A percentile compares a stretch with the other conserved stretches of the same genome.
Evolutionary conservation across 2,329 filamentous ascomycete genomes (phyloP).

Genomic region (Fusarium torulosum): DNA sequence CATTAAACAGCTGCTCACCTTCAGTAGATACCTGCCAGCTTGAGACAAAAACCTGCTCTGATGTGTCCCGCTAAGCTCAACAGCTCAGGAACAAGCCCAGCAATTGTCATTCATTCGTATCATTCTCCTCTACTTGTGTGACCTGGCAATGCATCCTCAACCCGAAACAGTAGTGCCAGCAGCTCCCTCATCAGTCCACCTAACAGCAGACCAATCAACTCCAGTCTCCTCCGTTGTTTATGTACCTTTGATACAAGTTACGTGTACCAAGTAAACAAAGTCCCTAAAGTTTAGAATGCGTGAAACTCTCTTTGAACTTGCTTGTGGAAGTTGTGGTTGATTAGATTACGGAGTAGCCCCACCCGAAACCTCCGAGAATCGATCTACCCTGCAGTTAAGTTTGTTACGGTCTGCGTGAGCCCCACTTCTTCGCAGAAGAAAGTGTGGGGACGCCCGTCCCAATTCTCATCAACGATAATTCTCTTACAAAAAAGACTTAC

Average conservation of each 20-base stretch:
- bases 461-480: constrained; percentile 42
- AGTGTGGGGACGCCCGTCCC: constrained; percentile 25
- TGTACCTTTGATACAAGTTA: background rate
- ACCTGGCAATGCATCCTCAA: constrained; percentile 40
- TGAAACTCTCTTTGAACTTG: too few species aligned
- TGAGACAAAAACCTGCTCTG: background rate
- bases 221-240: background rate
- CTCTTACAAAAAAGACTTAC: constrained; percentile 31
- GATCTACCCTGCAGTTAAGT: constrained; percentile 7
- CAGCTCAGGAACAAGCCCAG: background rate
- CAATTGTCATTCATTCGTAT: constrained; percentile 2
- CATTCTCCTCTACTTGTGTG: constrained; percentile 26
- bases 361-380: constrained; percentile 28
- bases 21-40: background rate
- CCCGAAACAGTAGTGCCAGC: constrained; percentile 25
- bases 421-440: constrained; percentile 35
- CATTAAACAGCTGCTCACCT: constrained; percentile 10
- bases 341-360: constrained; percentile 27
- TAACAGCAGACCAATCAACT: constrained; percentile 3
- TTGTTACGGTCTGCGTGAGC: constrained; percentile 5
- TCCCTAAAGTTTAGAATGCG: too few species aligned
- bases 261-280: background rate
- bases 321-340: too few species aligned
- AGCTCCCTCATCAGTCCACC: constrained; percentile 18
- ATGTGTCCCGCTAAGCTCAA: background rate